Percentiles rank a stretch among this genome's conserved stretches.
Evolutionary conservation across 108 stramenopile genomes (phyloP).

Genomic region (Nitzschia sp.): DNA sequence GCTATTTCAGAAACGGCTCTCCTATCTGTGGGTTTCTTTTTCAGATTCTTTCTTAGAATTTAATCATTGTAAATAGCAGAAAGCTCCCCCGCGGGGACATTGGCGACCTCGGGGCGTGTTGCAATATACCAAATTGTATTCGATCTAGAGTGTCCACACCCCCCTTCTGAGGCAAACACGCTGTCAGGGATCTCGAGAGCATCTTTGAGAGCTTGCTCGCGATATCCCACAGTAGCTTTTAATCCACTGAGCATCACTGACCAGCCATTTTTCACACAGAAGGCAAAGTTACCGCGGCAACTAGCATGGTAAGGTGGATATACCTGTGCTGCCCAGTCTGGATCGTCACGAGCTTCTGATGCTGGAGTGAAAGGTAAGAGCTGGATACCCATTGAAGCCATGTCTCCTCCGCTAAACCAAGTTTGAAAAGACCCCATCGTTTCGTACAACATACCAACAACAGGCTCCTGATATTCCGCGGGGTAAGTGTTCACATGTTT

Average conservation of each 20-base stretch:
- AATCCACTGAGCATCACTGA: constrained; percentile 50
- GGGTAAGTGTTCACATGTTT: constrained; percentile 52
- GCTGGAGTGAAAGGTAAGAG: constrained; percentile 78
- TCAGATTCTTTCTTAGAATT: too few relatives aligned
- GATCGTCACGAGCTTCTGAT: constrained; percentile 71
- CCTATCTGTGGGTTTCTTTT: too few relatives aligned
- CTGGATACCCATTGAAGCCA: constrained; percentile 68
- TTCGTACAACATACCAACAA: constrained; percentile 73
- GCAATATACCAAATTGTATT: constrained; percentile 68
- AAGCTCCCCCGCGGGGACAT: too few relatives aligned
- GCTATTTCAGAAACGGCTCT: too few relatives aligned
- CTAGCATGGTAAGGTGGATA: constrained; percentile 64
- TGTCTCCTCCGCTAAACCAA: constrained; percentile 33
- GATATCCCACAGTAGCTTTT: constrained; percentile 55
- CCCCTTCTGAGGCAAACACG: constrained; percentile 54
- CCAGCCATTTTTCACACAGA: constrained; percentile 55
- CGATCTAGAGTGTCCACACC: constrained; percentile 47
- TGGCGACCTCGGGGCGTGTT: constrained; percentile 26
- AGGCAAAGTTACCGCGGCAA: constrained; percentile 39
- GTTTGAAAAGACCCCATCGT: constrained; percentile 56
- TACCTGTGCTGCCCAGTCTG: constrained; percentile 65
- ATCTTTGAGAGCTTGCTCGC: constrained; percentile 44
- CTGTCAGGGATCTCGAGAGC: constrained; percentile 34
- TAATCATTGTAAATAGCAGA: too few relatives aligned
- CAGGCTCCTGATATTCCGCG: constrained; percentile 43